These are phyloP conservation scores for Apiotrichum mycotoxinovorans DNA, from an alignment of 1,284 basidiomycete genomes.

Conservation along the genomic window DNA sequence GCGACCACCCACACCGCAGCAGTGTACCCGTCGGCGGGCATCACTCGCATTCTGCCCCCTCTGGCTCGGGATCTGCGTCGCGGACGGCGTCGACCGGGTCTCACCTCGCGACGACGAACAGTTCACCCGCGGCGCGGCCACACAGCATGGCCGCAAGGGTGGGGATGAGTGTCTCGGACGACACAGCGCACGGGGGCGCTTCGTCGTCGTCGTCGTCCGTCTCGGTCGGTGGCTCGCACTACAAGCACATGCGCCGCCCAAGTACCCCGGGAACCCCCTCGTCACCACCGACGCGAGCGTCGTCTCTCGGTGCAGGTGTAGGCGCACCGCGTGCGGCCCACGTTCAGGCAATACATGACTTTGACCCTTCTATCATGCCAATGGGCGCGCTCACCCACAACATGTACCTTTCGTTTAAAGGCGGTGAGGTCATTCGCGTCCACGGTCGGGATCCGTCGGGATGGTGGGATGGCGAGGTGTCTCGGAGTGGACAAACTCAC, in stretches of 20 bases:
- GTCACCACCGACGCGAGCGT: slow-evolving; percentile 8
- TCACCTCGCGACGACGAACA: not conserved
- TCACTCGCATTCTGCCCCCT: too few species aligned
- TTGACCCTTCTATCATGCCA: slow-evolving; percentile 58
- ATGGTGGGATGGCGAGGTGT: slow-evolving; percentile 97
- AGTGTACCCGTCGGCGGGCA: too few species aligned
- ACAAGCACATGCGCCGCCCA: not conserved
- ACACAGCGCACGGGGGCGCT: not conserved
- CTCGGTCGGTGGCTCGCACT: not conserved
- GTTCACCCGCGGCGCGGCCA: not conserved
- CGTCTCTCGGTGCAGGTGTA: slow-evolving; percentile 1
- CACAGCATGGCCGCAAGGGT: not conserved
- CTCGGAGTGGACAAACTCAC: slow-evolving; percentile 34
- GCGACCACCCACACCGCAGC: too few species aligned
- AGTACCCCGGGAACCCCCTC: slow-evolving; percentile 7
- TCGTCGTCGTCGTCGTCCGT: not conserved
- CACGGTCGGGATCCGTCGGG: slow-evolving; percentile 81
- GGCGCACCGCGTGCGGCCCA: slow-evolving; percentile 9
- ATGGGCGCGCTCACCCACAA: slow-evolving; percentile 54
- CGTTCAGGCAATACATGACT: slow-evolving; percentile 85
- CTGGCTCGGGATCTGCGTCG: not conserved
- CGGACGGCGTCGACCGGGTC: not conserved
- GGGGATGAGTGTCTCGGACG: not conserved
- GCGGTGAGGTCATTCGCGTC: slow-evolving; percentile 87
- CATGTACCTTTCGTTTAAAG: slow-evolving; percentile 81